Evolutionary conservation across 2,329 filamentous ascomycete genomes (phyloP), one percentile per base, ranked within the genome.

Genomic region (Pseudonectria buxi): DNA sequence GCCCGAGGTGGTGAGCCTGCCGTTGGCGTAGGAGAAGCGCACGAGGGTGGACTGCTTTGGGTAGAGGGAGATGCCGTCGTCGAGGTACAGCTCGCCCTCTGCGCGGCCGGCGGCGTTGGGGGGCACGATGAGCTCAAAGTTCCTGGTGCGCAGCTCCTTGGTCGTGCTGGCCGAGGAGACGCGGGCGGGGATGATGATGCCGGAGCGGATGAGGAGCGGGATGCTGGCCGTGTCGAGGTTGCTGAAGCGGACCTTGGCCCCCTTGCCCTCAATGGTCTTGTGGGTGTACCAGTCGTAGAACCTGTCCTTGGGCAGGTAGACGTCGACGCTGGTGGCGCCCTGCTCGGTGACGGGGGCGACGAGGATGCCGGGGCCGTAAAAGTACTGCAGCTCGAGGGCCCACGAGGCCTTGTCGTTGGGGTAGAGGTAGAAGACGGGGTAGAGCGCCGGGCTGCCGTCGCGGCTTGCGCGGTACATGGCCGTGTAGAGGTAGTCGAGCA

Each of bases 401-500:
- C 65, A 72, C 1, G 69, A 67, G 24, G 57, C 60, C 18, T 55
- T 45, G 44, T 75, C 72, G 13, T 56, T 26, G 3, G 70, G 83
- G 54, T 88, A 89, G 18, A 76, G 54, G 64, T 80, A 90, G 61
- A 83, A 86, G 37, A 88, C 59, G 0, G 85, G 84, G 47, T 77
- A 78, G 36, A 87, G 63, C 44, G 79, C 65, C 0, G 85, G 83
- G 2, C 69, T 71, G 24, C 85, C 85, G 15, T 71, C 71, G 13
- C 65, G 51, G 22, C 68, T 72, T 55, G 85, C 74, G 37, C 64
- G 61, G 53, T 79, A 67, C 47, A 87, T 67, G 1, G 78, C 76
- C 1, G 84, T 88, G 66, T 90, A 89, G 40, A 86, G 69, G 62
- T 89, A 89, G 51, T 88, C 84, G n/a, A 90, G 67, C n/a, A 89